Evolutionary conservation across 495 filamentous ascomycete species (phyloP), one percentile per base, ranked within the genome.

Genomic region (Opeltia flavorubescens): DNA sequence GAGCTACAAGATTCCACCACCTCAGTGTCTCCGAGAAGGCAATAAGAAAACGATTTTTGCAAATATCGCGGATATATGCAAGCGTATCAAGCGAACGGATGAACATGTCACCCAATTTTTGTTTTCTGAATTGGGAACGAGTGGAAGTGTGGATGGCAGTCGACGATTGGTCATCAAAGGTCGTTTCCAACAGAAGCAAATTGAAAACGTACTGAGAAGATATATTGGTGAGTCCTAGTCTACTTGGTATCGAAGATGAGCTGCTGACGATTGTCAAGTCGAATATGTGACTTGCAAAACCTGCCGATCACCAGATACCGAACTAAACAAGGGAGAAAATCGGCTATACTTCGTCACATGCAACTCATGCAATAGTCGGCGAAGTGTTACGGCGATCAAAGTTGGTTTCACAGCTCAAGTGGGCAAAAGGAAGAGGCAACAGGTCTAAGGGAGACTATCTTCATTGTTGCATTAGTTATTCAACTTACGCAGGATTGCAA

Each of bases 11-110:
- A 98, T 98, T 56, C 93, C 91, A 15, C 91, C 91, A 11, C 91
- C 91, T n/a, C 93, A 98, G 70, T 94, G 89, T 67, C 74, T 96
- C 39, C 88, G 93, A 68, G 93, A 98, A 86, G 91, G 91, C 62
- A 96, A 96, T 77, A 95, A 94, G 77, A 95, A 94, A 83, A 96
- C 91, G 44, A 94, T 96, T 57, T 98, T 95, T 62, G 91, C 91
- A 66, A 98, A 98, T 70, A 87, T 98, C 56, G 74, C 83, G 48
- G 86, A 93, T 61, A 94, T 94, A 54, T 83, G 79, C 68, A 84
- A 84, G 68, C 75, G 86, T 49, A 91, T 98, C 89, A 98, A 98
- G 80, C 76, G 91, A 60, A 83, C 81, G 53, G 89, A 95, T 59
- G 91, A 98, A 62, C 89, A 96, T 68, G 86, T 96, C 55, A 96